phyloP scores from a whole-genome alignment of 2,329 filamentous ascomycete genomes.

The Ophiostoma triangulosporum region DNA sequence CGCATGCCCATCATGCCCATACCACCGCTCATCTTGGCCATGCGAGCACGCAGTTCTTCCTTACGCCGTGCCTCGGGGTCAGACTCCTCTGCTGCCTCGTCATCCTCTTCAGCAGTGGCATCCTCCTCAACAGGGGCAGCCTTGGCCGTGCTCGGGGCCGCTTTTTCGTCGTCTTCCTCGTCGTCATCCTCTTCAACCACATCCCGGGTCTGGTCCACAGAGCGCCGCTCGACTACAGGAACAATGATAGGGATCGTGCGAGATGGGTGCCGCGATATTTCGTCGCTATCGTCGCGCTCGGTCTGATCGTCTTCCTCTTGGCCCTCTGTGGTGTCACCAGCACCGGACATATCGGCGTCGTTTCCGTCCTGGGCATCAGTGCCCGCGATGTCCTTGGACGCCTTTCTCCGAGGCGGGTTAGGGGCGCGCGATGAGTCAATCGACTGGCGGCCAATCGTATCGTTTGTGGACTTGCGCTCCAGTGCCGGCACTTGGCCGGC shows the following conservation, averaged over 20 bases:
- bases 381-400: conserved; percentile 30
- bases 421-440: conserved; percentile 31
- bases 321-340: conserved; percentile 49
- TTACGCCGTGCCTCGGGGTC: conserved; percentile 77
- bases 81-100: conserved; percentile 72
- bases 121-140: conserved; percentile 16
- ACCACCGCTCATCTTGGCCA: conserved; percentile 97
- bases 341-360: conserved; percentile 51
- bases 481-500: conserved; percentile 22
- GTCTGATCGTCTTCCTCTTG: conserved; percentile 44
- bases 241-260: conserved; percentile 7
- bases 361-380: conserved; percentile 43
- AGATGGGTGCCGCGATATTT: conserved; percentile 28
- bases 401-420: conserved; percentile 37
- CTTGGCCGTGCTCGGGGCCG: background rate
- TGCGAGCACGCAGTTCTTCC: conserved; percentile 81
- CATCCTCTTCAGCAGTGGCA: conserved; percentile 44
- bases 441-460: conserved; percentile 34
- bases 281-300: conserved; percentile 64
- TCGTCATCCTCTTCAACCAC: conserved; percentile 2
- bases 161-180: background rate
- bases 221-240: conserved; percentile 4
- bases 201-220: background rate
- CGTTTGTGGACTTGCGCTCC: conserved; percentile 35
- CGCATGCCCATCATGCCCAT: conserved; percentile 90